Evolutionary conservation across 139 green algal genomes (phyloP), one percentile per base, ranked within the genome.

Genomic region (Chlamydomonas incerta): DNA sequence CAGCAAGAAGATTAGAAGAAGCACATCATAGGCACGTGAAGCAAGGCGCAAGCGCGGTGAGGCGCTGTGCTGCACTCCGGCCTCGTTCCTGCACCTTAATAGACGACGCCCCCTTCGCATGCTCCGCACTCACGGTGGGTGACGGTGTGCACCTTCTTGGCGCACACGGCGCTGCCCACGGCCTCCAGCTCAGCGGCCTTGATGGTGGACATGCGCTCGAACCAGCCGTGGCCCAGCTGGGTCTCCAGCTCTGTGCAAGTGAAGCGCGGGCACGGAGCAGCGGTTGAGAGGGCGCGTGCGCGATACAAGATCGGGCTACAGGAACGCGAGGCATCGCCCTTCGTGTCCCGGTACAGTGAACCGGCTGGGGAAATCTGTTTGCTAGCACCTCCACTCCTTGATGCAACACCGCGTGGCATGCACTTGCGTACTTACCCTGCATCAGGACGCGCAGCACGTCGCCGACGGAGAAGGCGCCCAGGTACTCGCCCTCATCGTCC

Each of bases 381-480:
- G n/a, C n/a, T n/a, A n/a, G n/a, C n/a, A n/a, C n/a, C n/a, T n/a
- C n/a, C n/a, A n/a, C n/a, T n/a, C n/a, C n/a, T n/a, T n/a, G n/a
- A n/a, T n/a, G n/a, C n/a, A n/a, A n/a, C n/a, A n/a, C n/a, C n/a
- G n/a, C n/a, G n/a, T n/a, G n/a, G n/a, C n/a, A n/a, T n/a, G n/a
- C n/a, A n/a, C n/a, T n/a, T n/a, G n/a, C n/a, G 41, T 23, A 66
- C 80, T 10, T 60, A 86, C 80, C 80, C 17, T 72, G 52, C 67
- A 86, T 86, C 6, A 86, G 52, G 34, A 52, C 55, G 55, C 80
- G 80, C 21, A 88, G 74, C 26, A 33, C 24, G 28, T 88, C 84
- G 26, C 70, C 77, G n/a, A 86, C 81, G 5, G 74, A 86, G 81
- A 90, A 73, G 57, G 81, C 86, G 82, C 87, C 87, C 33, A 80